phyloP scores from a whole-genome alignment of 805 yeast species.

The Nakazawaea ambrosiae region DNA sequence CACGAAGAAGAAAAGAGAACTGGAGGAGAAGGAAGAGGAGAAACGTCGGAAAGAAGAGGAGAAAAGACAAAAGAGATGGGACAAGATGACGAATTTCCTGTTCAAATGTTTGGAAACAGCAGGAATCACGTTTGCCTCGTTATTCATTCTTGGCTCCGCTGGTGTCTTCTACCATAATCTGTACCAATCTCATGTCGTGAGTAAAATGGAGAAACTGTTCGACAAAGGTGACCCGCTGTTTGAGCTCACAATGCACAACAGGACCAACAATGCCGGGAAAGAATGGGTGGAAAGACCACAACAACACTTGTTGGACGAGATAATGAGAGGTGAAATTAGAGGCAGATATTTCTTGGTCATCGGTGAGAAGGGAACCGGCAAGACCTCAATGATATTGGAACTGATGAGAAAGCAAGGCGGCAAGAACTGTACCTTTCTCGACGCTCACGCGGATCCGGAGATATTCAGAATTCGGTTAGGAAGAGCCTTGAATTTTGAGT shows the following conservation, averaged over 20 bases:
- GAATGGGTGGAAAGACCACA: slow-evolving; percentile 71
- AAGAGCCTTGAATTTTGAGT: slow-evolving; percentile 64
- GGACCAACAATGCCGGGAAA: slow-evolving; percentile 29
- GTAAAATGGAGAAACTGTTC: slow-evolving; percentile 61
- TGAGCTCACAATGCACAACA: slow-evolving; percentile 48
- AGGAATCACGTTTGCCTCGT: slow-evolving; percentile 63
- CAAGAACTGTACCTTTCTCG: slow-evolving; percentile 58
- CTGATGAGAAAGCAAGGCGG: slow-evolving; percentile 61
- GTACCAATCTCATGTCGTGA: slow-evolving; percentile 51
- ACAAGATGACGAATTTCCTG: slow-evolving; percentile 13
- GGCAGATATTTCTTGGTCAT: slow-evolving; percentile 69
- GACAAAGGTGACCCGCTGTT: slow-evolving; percentile 60
- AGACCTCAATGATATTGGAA: slow-evolving; percentile 67
- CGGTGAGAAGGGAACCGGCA: slow-evolving; percentile 87
- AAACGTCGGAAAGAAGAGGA: slow-evolving; percentile 1
- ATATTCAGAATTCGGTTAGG: slow-evolving; percentile 73
- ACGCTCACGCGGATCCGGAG: slow-evolving; percentile 84
- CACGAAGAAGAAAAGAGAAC: slow-evolving; percentile 1
- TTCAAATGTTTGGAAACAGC: slow-evolving; percentile 57
- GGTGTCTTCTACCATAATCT: slow-evolving; percentile 65
- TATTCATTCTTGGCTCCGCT: slow-evolving; percentile 61
- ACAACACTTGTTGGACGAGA: slow-evolving; percentile 56
- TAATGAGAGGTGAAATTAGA: slow-evolving; percentile 51
- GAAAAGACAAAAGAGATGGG: slow-evolving; percentile 11
- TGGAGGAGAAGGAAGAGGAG: slow-evolving; percentile 6